phyloP scores from a whole-genome alignment of 2,329 filamentous ascomycete species.

The Fusarium sp. region DNA sequence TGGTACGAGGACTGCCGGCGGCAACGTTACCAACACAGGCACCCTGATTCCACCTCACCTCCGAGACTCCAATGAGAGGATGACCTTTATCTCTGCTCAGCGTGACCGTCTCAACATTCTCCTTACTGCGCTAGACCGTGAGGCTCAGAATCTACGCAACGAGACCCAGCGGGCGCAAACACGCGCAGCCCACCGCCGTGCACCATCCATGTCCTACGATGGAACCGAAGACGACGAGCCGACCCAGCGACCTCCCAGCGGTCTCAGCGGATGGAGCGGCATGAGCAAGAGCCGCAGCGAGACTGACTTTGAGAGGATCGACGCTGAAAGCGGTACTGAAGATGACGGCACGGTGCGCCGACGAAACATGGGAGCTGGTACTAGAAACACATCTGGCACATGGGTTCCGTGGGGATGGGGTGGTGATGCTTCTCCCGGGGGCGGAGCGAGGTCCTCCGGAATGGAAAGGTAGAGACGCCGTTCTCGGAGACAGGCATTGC shows the following conservation, averaged over 20 bases:
- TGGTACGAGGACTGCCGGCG: conserved; percentile 42
- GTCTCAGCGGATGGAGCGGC: conserved; percentile 63
- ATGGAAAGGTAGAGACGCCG: conserved; percentile 51
- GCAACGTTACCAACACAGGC: conserved; percentile 56
- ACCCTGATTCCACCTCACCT: conserved; percentile 79
- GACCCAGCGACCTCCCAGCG: conserved; percentile 59
- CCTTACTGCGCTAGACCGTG: conserved; percentile 81
- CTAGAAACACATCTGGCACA: conserved; percentile 48
- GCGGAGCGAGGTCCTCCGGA: conserved; percentile 50
- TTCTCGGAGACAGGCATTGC: conserved; percentile 33
- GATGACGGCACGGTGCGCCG: conserved; percentile 57
- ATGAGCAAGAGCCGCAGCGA: conserved; percentile 88
- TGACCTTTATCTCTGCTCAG: conserved; percentile 81
- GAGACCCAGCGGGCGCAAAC: conserved; percentile 46
- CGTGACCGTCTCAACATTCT: conserved; percentile 81
- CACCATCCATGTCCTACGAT: conserved; percentile 40
- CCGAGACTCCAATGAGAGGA: conserved; percentile 72
- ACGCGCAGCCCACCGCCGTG: conserved; percentile 35
- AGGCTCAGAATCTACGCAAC: conserved; percentile 72
- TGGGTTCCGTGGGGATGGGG: conserved; percentile 66
- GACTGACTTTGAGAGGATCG: conserved; percentile 89
- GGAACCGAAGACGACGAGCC: conserved; percentile 49
- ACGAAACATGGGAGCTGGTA: conserved; percentile 43
- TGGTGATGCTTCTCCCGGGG: conserved; percentile 21
- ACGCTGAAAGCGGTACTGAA: conserved; percentile 76